Base-by-base conservation (phyloP, 345 rosid genomes). In the Lepidium sativum region DNA sequence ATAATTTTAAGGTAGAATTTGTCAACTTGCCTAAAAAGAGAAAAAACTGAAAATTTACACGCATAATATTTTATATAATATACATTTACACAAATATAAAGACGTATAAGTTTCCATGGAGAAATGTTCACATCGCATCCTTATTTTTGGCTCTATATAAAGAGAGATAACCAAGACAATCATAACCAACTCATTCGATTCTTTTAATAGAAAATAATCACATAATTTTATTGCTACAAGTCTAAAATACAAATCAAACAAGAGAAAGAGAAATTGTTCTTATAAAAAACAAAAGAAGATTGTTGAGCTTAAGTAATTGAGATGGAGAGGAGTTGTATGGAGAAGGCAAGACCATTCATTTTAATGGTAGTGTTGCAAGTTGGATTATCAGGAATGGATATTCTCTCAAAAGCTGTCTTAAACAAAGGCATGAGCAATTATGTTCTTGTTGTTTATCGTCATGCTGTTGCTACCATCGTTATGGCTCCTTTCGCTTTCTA, bases 361-460 rank as follows among this genome's bases (percentile, higher is more conserved):
- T 86, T 78, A 23, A 81, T 87, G 15, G 67, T 83, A 31, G 80
- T 89, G 73, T n/a, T 89, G 79, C 98, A 92, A 81, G 75, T 84
- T 2, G 98, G 98, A 4, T 51, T 89, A 8, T 88, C 95, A 2
- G 97, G 97, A 13, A 87, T 92, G 97, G 98, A 89, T 39, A 69
- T 87, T 64, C 77, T 87, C 14, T 71, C 88, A 10, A 92, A 92
- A 59, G 89, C 88, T 53, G 98, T 88, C 6, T 63, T 89, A 11
- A 86, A 87, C 73, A 54, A 73, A 23, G 98, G 98, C 29, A 89
- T 84, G 88, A 92, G 98, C 79, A 86, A 82, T 47, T 92, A 82
- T 23, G 97, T 82, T 4, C 82, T 89, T 31, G 96, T 89, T 1
- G 92, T 87, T 40, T 92, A 92, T 54, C 94, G 97, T n/a, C 95